A percentile compares a stretch with the other conserved stretches of the same genome.
Evolutionary conservation across 805 yeast genomes (phyloP).

Genomic region (Schizosaccharomyces octosporus): DNA sequence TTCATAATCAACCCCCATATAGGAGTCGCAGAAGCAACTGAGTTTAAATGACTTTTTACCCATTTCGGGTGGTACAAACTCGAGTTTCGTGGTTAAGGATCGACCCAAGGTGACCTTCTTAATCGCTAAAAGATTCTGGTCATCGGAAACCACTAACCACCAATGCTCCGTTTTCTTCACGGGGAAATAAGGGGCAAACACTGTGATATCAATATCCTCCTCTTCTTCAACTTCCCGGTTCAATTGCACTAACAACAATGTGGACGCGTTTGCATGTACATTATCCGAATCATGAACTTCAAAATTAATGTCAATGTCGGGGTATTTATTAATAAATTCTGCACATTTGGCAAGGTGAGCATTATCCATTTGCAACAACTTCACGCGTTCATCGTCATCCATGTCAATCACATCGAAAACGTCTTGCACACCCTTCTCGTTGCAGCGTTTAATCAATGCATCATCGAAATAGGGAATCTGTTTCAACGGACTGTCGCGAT

Average conservation of each 20-base stretch:
- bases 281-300: constrained; percentile 20
- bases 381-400: constrained; percentile 45
- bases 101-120: constrained; percentile 33
- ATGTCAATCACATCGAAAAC: constrained; percentile 54
- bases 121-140: constrained; percentile 36
- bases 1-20: constrained; percentile 82
- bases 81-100: constrained; percentile 25
- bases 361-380: constrained; percentile 30
- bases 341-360: constrained; percentile 40
- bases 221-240: constrained; percentile 42
- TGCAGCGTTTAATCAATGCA: constrained; percentile 29
- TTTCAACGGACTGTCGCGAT: constrained; percentile 44
- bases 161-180: constrained; percentile 31
- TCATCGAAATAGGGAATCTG: constrained; percentile 52
- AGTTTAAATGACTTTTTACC: constrained; percentile 41
- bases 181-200: constrained; percentile 37
- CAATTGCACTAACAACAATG: constrained; percentile 17
- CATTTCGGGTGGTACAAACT: constrained; percentile 29
- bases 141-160: constrained; percentile 77
- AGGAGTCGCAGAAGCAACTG: constrained; percentile 81
- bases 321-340: constrained; percentile 69
- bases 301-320: constrained; percentile 48
- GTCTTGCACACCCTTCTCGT: constrained; percentile 29
- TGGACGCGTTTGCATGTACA: constrained; percentile 25
- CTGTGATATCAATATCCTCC: constrained; percentile 33